Evolutionary conservation across 345 rosid species (phyloP).

Genomic region (Citrus unshiu): DNA sequence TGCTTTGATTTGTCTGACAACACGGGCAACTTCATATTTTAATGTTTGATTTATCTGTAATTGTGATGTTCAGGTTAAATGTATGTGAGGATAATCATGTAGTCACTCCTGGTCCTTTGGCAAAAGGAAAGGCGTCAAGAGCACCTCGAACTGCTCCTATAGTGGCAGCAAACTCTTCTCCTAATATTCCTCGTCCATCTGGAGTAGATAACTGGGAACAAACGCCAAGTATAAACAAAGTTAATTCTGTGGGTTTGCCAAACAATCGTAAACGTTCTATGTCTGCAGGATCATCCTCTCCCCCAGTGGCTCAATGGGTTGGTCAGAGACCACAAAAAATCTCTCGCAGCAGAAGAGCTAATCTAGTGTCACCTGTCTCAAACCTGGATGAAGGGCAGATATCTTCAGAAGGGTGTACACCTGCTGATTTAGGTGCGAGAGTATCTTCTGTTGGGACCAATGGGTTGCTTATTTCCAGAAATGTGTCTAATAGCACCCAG

Average conservation of each 20-base stretch:
- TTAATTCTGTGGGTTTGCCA: constrained; percentile 26
- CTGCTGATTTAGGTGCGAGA: constrained; percentile 36
- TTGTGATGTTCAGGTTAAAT: constrained; percentile 35
- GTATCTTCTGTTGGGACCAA: constrained; percentile 29
- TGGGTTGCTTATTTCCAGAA: constrained; percentile 29
- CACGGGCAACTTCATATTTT: background rate
- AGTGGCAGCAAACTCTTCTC: constrained; percentile 33
- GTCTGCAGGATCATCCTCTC: constrained; percentile 45
- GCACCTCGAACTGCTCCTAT: constrained; percentile 42
- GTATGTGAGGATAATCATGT: constrained; percentile 33
- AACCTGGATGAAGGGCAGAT: constrained; percentile 44
- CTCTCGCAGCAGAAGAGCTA: constrained; percentile 55
- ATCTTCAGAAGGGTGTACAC: constrained; percentile 35
- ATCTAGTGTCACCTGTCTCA: constrained; percentile 52
- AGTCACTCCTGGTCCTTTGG: constrained; percentile 26
- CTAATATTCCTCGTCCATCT: constrained; percentile 32
- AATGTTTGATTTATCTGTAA: background rate
- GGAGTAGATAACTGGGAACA: constrained; percentile 45
- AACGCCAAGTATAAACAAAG: constrained; percentile 32
- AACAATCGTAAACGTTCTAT: constrained; percentile 45
- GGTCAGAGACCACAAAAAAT: constrained; percentile 56
- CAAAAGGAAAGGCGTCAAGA: constrained; percentile 51
- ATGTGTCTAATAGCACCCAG: constrained; percentile 28
- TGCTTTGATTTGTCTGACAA: constrained; percentile 1
- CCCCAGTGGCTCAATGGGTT: constrained; percentile 54